phyloP scores from a whole-genome alignment of 1,284 basidiomycete species.

The Tylopilus sp. region DNA sequence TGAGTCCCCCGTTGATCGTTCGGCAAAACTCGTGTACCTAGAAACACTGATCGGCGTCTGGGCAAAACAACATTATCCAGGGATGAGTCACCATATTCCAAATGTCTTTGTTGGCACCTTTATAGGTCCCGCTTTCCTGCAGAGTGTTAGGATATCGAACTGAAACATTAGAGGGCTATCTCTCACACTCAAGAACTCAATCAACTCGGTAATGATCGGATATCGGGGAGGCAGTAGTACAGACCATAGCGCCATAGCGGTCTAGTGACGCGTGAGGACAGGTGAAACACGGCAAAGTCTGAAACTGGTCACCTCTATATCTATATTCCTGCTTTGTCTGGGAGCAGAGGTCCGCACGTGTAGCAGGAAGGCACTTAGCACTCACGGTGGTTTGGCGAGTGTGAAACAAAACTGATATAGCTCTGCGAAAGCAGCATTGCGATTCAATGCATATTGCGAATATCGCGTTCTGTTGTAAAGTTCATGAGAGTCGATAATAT shows the following conservation, averaged over 20 bases:
- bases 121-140: constrained; percentile 62
- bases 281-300: not conserved
- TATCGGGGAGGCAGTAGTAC: constrained; percentile 63
- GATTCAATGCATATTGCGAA: constrained; percentile 45
- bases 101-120: constrained; percentile 76
- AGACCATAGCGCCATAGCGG: constrained; percentile 67
- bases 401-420: constrained; percentile 67
- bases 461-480: constrained; percentile 58
- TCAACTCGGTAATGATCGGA: constrained; percentile 57
- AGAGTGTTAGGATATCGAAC: constrained; percentile 5
- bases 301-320: constrained; percentile 61
- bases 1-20: constrained; percentile 54
- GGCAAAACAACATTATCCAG: not conserved
- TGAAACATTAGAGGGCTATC: not conserved
- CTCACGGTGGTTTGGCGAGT: constrained; percentile 65
- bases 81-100: constrained; percentile 68
- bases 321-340: constrained; percentile 68
- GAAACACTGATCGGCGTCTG: constrained; percentile 11
- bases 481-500: constrained; percentile 28
- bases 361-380: constrained; percentile 16
- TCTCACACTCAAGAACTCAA: constrained; percentile 61
- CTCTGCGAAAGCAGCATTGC: constrained; percentile 52
- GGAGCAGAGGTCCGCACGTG: constrained; percentile 5
- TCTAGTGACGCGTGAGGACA: constrained; percentile 40
- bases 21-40: constrained; percentile 73